Base-by-base conservation (phyloP, 805 yeast species). In the Cephaloascus fragrans region DNA sequence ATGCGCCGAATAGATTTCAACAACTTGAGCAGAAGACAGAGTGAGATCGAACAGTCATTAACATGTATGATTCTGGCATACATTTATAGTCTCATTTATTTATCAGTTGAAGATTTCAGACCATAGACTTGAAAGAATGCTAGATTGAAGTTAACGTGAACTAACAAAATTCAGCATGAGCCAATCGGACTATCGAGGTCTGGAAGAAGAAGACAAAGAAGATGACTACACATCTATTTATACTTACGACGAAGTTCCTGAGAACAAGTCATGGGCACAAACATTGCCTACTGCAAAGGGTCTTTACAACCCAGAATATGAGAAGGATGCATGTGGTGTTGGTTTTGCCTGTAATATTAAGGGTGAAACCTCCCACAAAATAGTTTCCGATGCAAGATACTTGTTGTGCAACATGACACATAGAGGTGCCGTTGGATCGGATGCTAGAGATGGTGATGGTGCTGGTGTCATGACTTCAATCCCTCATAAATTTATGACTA, bases 311-410 rank as follows among this genome's bases (percentile, higher is more conserved):
- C 98, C 97, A 9, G 93, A 84, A 41, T 76, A 71, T 51, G 98
- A 90, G 60, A 86, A 87, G 54, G 98, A 90, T 56, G 96, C 97
- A 37, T 90, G 98, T 73, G 98, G 98, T 67, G 97, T 93, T 37
- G 98, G 98, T 45, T 90, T 90, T 62, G 86, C 95, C 36, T 86
- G 97, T 59, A 86, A 90, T 67, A 83, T 89, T 65, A 86, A 88
- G 61, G 97, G 97, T 41, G 57, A 70, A 23, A 75, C 79, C 19
- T 81, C 94, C 39, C 98, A 93, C 68, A 88, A 89, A 57, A 87
- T 90, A 50, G 88, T 90, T 43, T 79, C 94, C 33, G 97, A 93
- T 65, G 96, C 96, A 33, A 71, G 78, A 49, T 77, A 75, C 56
- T 67, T 90, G 52, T 77, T 90, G 40, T 89, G 97, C 68, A 90